A percentile compares a stretch with the other conserved stretches of the same genome.
Conservation (phyloP, 768 basidiomycete genomes). For the Pulveroboletus ravenelii region DNA sequence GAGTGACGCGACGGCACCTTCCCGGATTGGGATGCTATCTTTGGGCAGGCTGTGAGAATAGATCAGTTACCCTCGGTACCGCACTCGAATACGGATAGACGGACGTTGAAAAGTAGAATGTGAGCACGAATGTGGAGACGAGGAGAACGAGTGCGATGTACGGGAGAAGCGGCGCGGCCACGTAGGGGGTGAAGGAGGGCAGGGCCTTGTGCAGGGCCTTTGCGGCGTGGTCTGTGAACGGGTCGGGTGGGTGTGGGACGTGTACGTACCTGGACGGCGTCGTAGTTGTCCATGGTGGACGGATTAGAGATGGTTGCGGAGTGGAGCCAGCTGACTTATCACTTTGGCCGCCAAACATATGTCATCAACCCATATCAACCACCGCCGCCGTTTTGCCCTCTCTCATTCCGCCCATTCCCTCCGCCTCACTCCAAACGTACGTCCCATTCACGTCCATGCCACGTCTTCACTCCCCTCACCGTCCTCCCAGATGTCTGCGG, state of each 20-base stretch:
- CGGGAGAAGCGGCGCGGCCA: conserved; percentile 67
- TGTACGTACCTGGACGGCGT: conserved; percentile 45
- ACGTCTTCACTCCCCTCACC: neutral
- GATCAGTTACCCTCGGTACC: conserved; percentile 2
- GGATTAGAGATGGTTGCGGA: neutral
- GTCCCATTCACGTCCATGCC: neutral
- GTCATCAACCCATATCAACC: conserved; percentile 54
- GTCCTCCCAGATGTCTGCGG: conserved; percentile 59
- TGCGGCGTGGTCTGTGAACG: conserved; percentile 4
- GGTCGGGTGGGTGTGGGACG: neutral
- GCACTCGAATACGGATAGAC: conserved; percentile 23
- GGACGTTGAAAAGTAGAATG: conserved; percentile 89
- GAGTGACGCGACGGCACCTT: conserved; percentile 61
- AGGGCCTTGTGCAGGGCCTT: conserved; percentile 61
- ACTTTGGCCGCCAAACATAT: conserved; percentile 51
- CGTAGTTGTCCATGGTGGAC: conserved; percentile 52
- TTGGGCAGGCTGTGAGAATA: conserved; percentile 63
- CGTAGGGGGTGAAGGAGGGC: conserved; percentile 65
- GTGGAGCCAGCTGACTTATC: conserved; percentile 38
- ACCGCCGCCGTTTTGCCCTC: conserved; percentile 16
- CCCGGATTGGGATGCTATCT: conserved; percentile 58
- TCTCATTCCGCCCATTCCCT: conserved; percentile 21
- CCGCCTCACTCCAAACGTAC: conserved; percentile 10
- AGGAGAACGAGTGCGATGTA: conserved; percentile 73
- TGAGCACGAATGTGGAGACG: conserved; percentile 70